Evolutionary conservation across 2,329 filamentous ascomycete genomes (phyloP).

Genomic region (Pseudodiploospora longispora): DNA sequence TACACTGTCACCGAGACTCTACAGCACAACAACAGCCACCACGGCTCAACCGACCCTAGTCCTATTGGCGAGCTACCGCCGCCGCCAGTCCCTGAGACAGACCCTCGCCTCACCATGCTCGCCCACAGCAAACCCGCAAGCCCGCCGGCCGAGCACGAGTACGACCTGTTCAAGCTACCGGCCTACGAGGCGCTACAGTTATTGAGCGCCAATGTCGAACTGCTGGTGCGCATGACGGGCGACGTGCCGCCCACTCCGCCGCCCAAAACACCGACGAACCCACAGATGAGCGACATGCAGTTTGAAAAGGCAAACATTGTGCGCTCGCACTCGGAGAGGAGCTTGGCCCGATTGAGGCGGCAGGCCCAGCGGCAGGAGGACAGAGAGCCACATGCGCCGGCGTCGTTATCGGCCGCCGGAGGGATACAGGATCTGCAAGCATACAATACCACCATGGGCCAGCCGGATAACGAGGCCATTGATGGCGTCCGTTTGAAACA

Average conservation of each 20-base stretch:
- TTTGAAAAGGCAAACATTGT: slow-evolving; percentile 54
- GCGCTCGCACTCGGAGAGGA: slow-evolving; percentile 49
- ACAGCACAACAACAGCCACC: slow-evolving; percentile 7
- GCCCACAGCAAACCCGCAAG: slow-evolving; percentile 11
- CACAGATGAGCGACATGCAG: slow-evolving; percentile 57
- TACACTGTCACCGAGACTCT: slow-evolving; percentile 1
- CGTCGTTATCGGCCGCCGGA: slow-evolving; percentile 2
- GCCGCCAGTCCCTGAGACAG: slow-evolving; percentile 33
- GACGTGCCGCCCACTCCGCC: slow-evolving; percentile 77
- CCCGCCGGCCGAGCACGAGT: slow-evolving; percentile 20
- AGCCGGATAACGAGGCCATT: slow-evolving; percentile 27
- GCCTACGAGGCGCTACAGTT: slow-evolving; percentile 70
- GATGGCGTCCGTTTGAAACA: slow-evolving; percentile 48
- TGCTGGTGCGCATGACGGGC: slow-evolving; percentile 63
- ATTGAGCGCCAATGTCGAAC: slow-evolving; percentile 64
- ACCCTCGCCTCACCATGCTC: slow-evolving; percentile 23
- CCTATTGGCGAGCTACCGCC: slow-evolving; percentile 23
- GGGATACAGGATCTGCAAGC: slow-evolving; percentile 15
- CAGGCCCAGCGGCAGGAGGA: slow-evolving; percentile 27
- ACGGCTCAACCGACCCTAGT: slow-evolving; percentile 2
- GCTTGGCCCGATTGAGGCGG: slow-evolving; percentile 36
- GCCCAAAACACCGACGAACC: slow-evolving; percentile 52
- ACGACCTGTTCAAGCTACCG: slow-evolving; percentile 66
- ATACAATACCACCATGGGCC: slow-evolving; percentile 19
- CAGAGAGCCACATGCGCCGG: slow-evolving; percentile 2